Conservation (phyloP, 345 rosid species). For the Gossypium raimondii region DNA sequence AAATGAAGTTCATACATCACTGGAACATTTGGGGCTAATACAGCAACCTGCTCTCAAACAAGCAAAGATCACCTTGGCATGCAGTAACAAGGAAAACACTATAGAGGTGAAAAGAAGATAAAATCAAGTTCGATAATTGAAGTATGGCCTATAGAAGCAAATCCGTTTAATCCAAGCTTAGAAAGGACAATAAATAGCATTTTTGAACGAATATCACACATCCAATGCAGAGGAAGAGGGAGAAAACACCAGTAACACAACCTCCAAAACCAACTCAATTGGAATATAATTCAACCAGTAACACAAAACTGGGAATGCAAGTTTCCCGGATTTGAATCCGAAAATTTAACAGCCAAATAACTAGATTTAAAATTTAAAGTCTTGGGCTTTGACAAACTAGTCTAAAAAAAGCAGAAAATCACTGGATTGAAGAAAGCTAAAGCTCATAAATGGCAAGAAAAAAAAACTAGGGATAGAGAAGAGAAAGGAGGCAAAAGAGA, state of each 20-base stretch:
- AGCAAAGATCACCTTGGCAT: neutral
- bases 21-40: conserved; percentile 53
- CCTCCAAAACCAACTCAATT: neutral
- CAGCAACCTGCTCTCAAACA: conserved; percentile 48
- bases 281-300: neutral
- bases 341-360: neutral
- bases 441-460: neutral
- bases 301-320: neutral
- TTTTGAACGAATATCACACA: too few relatives aligned
- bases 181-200: too few relatives aligned
- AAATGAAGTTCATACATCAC: conserved; percentile 64
- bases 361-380: neutral
- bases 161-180: neutral
- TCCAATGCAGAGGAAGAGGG: neutral
- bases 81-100: neutral
- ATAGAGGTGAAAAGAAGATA: neutral
- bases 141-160: neutral
- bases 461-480: neutral
- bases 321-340: neutral
- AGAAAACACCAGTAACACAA: neutral
- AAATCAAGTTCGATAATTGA: neutral
- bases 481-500: neutral
- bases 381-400: neutral
- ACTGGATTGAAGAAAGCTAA: neutral
- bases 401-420: neutral